Percentiles rank a stretch among this genome's conserved stretches.
Evolutionary conservation across 441 rosid genomes (phyloP).

Genomic region (Populus hybrid): DNA sequence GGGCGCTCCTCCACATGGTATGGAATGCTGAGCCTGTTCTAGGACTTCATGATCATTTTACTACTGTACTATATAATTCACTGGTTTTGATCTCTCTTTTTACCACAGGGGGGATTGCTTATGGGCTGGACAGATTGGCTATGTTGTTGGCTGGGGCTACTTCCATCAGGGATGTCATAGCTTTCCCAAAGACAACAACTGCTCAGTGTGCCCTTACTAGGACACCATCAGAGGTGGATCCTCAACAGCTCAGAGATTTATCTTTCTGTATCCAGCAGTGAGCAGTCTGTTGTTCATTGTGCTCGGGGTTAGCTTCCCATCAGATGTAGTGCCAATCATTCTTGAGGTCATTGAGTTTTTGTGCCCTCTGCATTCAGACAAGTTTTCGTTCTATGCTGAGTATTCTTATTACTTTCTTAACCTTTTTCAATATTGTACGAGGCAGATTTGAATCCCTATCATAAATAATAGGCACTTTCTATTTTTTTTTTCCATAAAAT

Average conservation of each 20-base stretch:
- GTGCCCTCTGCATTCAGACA: not conserved
- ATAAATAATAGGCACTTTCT: not conserved
- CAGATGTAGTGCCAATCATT: not conserved
- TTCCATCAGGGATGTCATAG: conserved; percentile 90
- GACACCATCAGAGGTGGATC: conserved; percentile 85
- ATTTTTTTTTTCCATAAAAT: not conserved
- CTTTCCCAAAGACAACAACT: conserved; percentile 93
- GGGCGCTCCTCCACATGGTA: conserved; percentile 99
- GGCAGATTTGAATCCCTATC: not conserved
- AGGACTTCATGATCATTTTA: not conserved
- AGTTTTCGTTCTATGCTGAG: not conserved
- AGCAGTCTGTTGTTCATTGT: not conserved
- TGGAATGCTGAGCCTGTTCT: conserved; percentile 4
- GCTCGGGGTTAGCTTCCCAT: not conserved
- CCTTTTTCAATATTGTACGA: not conserved
- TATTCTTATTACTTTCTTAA: not conserved
- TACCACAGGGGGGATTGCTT: conserved; percentile 82
- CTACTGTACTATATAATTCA: not conserved
- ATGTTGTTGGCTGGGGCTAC: conserved; percentile 76
- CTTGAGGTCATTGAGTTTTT: not conserved
- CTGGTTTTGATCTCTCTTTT: not conserved
- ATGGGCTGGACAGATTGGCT: conserved; percentile 85
- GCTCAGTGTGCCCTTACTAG: conserved; percentile 87
- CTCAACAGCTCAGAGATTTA: conserved; percentile 72
- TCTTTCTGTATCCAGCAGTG: conserved; percentile 37